Base-by-base conservation (phyloP, 139 green algal genomes). In the Coelastrella sp. region DNA sequence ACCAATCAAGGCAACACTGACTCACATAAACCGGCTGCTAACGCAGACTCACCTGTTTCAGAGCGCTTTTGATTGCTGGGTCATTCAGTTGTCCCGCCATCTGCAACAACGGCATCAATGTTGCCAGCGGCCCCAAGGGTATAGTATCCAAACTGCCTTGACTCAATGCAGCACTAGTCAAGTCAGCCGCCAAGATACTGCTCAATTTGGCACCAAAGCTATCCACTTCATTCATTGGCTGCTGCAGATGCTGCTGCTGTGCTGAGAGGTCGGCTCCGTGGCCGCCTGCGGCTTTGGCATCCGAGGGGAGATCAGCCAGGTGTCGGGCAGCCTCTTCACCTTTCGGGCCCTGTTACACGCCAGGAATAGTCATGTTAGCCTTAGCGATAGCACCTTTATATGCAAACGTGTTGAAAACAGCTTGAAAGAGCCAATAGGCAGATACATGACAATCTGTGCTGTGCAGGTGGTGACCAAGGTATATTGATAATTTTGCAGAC, bases 171-270 rank as follows among this genome's bases (percentile, higher is more conserved):
- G 74, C 87, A 57, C 59, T 73, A 6, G 93, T 93, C 56, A 96
- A 92, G 87, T 98, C 96, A 16, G 94, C 90, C 22, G 73, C 78
- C 4, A 98, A 86, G 47, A 98, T 97, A 68, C 76, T 87, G 73
- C 90, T 92, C 73, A 98, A 91, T 32, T 95, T 94, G 14, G 84
- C 56, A 7, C 92, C 90, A 89, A 98, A 97, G 65, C 89, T 95
- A 82, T 98, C 96, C 80, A 98, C 90, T 90, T 97, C 95, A 1
- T 88, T 94, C 56, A 91, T 77, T 60, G 92, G 61, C 32, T 56
- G 61, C 76, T 75, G 83, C 66, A 16, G 60, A 23, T 71, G 80
- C 73, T 77, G 75, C 71, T 22, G 59, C 88, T 57, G 22, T 8
- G 68, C 87, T 59, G 8, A n/a, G 66, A 56, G 54, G 78, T 60